Percentiles rank a stretch among this genome's conserved stretches.
Evolutionary conservation across 1,139 yeast species (phyloP).

Genomic region (Sugiyamaella novakii): DNA sequence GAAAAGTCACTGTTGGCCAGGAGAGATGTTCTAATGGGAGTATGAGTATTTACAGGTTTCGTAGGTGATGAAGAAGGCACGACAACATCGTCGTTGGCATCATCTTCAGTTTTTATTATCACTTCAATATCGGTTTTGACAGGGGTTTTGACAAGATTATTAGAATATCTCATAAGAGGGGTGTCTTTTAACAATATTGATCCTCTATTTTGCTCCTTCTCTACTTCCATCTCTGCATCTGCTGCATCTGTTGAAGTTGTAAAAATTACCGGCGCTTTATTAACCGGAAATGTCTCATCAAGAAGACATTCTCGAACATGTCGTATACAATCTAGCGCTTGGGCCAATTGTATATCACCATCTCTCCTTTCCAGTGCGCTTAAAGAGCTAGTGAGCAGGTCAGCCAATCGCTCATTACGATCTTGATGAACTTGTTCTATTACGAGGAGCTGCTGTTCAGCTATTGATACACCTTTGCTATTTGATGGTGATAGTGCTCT

Average conservation of each 20-base stretch:
- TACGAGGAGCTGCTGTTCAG: too few relatives aligned
- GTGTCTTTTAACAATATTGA: neutral
- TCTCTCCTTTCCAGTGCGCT: conserved; percentile 20
- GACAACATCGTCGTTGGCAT: neutral
- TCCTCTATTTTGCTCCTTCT: neutral
- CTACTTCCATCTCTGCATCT: neutral
- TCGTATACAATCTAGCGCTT: conserved; percentile 29
- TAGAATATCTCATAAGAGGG: neutral
- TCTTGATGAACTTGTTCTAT: neutral
- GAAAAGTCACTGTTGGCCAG: conserved; percentile 32
- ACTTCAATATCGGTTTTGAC: too few relatives aligned
- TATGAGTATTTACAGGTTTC: conserved; percentile 10
- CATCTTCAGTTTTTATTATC: neutral
- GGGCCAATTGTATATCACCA: neutral
- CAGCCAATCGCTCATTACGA: conserved; percentile 28
- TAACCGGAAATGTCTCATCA: conserved; percentile 10
- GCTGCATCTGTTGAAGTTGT: neutral
- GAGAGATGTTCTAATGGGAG: conserved; percentile 25
- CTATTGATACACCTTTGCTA: neutral
- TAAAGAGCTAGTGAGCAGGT: conserved; percentile 26
- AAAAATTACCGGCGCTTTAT: neutral
- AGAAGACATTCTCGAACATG: conserved; percentile 30
- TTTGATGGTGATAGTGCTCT: neutral
- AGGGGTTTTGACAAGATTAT: too few relatives aligned
- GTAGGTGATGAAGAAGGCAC: conserved; percentile 5